Evolutionary conservation across 352 stramenopile genomes (phyloP).

Genomic region (Halophytophthora batemanensis): DNA sequence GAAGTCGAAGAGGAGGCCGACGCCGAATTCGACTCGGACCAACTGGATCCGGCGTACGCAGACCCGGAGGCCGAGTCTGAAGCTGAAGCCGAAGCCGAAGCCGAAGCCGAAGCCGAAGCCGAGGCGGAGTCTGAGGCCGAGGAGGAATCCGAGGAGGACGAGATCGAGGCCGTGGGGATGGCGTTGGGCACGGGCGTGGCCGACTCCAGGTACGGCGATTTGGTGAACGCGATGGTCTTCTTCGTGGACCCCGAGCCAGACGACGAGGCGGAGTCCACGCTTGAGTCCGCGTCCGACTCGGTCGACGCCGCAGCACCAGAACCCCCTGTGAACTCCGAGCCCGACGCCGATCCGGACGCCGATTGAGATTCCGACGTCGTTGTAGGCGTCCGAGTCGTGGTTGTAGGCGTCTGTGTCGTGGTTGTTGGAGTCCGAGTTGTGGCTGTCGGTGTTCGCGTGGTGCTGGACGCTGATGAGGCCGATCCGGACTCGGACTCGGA

Average conservation of each 20-base stretch:
- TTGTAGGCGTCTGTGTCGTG: constrained; percentile 15
- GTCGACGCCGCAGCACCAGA: too few species aligned
- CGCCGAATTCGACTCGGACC: constrained; percentile 7
- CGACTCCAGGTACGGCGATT: constrained; percentile 27
- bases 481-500: not conserved
- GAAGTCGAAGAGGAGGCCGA: constrained; percentile 5
- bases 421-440: constrained; percentile 11
- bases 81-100: too few species aligned
- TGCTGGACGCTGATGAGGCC: constrained; percentile 4
- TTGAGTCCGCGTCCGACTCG: constrained; percentile 4
- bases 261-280: constrained; percentile 1
- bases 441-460: constrained; percentile 15
- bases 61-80: constrained; percentile 1
- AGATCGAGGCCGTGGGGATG: constrained; percentile 16
- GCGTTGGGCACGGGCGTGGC: constrained; percentile 31
- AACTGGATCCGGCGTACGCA: too few species aligned
- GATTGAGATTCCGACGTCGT: constrained; percentile 4
- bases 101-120: constrained; percentile 1
- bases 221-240: constrained; percentile 28
- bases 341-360: constrained; percentile 10
- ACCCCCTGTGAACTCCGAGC: constrained; percentile 7
- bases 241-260: constrained; percentile 16
- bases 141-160: not conserved
- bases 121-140: constrained; percentile 1
- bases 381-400: constrained; percentile 9